A percentile compares a stretch with the other conserved stretches of the same genome.
Evolutionary conservation across 768 basidiomycete genomes (phyloP).

Genomic region (Calocybe indica): DNA sequence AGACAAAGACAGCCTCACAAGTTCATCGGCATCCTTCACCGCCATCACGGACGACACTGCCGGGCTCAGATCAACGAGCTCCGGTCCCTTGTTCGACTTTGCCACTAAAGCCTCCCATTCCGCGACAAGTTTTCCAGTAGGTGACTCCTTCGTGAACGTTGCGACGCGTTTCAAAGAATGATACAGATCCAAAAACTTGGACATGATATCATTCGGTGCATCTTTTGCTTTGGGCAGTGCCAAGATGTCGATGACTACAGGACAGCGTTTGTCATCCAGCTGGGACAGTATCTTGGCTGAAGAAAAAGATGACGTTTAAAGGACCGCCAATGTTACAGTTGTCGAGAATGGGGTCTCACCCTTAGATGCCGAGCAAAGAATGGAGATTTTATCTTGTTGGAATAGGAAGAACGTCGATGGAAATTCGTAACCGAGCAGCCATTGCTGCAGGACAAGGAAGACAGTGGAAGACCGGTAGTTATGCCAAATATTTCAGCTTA

Average conservation of each 20-base stretch:
- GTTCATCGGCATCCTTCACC: conserved; percentile 87
- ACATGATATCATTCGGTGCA: conserved; percentile 63
- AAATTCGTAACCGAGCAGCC: conserved; percentile 96
- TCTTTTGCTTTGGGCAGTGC: conserved; percentile 81
- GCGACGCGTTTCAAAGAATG: conserved; percentile 63
- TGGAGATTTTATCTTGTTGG: conserved; percentile 65
- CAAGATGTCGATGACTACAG: conserved; percentile 69
- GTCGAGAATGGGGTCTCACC: conserved; percentile 34
- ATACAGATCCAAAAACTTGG: conserved; percentile 61
- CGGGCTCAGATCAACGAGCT: conserved; percentile 72
- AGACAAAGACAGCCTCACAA: background rate
- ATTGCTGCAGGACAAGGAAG: conserved; percentile 55
- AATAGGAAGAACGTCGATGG: conserved; percentile 90
- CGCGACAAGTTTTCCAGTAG: conserved; percentile 76
- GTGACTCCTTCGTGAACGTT: conserved; percentile 74
- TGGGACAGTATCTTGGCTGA: conserved; percentile 84
- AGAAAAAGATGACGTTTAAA: conserved; percentile 5
- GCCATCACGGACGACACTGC: conserved; percentile 77
- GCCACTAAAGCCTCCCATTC: conserved; percentile 77
- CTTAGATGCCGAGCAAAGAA: conserved; percentile 87
- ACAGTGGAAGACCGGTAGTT: background rate
- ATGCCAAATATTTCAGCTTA: conserved; percentile 24
- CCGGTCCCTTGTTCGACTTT: conserved; percentile 53
- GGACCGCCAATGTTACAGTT: background rate
- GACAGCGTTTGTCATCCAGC: conserved; percentile 49